Evolutionary conservation across 371 early-diverging fungal species (phyloP).

Genomic region (Apophysomyces ossiformis): DNA sequence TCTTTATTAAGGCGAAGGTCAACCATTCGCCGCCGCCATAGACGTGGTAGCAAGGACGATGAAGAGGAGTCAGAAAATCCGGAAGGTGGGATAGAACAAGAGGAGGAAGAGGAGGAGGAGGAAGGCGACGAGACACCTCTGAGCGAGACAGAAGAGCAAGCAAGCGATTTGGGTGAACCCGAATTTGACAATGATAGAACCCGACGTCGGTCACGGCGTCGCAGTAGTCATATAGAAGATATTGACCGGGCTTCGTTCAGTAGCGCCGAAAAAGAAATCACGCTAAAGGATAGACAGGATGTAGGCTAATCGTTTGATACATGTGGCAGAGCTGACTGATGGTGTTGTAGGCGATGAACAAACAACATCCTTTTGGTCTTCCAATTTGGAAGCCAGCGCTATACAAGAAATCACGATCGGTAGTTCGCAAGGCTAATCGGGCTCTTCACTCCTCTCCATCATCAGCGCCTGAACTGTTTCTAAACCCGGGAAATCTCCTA

Average conservation of each 20-base stretch:
- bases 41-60: neutral
- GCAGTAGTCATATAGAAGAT: neutral
- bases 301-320: slow-evolving; percentile 31
- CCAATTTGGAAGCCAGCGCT: slow-evolving; percentile 97
- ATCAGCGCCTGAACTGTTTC: slow-evolving; percentile 58
- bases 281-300: slow-evolving; percentile 71
- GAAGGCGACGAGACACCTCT: neutral
- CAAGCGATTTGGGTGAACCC: neutral
- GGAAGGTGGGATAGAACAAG: neutral
- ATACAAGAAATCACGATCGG: slow-evolving; percentile 92
- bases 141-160: slow-evolving; percentile 3
- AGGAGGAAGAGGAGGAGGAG: neutral
- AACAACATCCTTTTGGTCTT: slow-evolving; percentile 90
- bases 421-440: slow-evolving; percentile 75
- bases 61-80: slow-evolving; percentile 1
- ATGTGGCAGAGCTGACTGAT: neutral
- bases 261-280: slow-evolving; percentile 55
- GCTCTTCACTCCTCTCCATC: slow-evolving; percentile 83
- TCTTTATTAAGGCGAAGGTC: neutral
- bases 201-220: slow-evolving; percentile 11
- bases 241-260: slow-evolving; percentile 14
- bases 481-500: slow-evolving; percentile 82
- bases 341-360: slow-evolving; percentile 69
- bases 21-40: neutral
- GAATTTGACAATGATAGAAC: neutral